A percentile compares a stretch with the other conserved stretches of the same genome.
phyloP scores from a whole-genome alignment of 78 protist genomes.

The Dictyostelium purpureum region DNA sequence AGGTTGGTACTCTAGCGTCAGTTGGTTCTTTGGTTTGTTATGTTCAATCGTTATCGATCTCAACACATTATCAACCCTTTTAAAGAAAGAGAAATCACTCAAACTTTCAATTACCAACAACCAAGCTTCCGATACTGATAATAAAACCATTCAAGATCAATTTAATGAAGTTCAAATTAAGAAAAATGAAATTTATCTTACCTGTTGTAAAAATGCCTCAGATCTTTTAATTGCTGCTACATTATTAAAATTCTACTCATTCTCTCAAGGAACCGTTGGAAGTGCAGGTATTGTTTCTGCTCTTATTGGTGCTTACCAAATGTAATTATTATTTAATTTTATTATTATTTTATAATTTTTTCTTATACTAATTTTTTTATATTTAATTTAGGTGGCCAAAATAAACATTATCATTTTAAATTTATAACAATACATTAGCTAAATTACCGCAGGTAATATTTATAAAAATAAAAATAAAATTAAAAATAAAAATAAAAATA shows the following conservation, averaged over 20 bases:
- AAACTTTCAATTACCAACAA: not conserved
- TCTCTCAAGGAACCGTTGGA: conserved; percentile 65
- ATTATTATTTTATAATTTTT: too few relatives aligned
- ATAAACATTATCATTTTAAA: not conserved
- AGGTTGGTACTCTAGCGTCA: conserved; percentile 50
- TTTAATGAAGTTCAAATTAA: not conserved
- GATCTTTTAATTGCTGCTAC: conserved; percentile 53
- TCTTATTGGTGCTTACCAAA: conserved; percentile 70
- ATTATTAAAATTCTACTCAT: conserved; percentile 48
- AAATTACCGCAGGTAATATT: too few relatives aligned
- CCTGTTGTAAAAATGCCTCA: conserved; percentile 43
- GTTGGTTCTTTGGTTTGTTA: conserved; percentile 64
- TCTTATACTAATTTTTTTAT: too few relatives aligned
- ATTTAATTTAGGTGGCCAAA: too few relatives aligned
- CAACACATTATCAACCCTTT: conserved; percentile 5
- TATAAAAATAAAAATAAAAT: not conserved
- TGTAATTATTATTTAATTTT: too few relatives aligned
- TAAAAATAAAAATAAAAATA: not conserved
- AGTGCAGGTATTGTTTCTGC: conserved; percentile 48
- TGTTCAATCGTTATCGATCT: conserved; percentile 76
- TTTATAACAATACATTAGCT: too few relatives aligned
- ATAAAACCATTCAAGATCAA: not conserved
- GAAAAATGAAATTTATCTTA: conserved; percentile 52
- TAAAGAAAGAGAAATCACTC: conserved; percentile 35
- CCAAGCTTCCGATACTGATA: not conserved